phyloP scores from a whole-genome alignment of 2,329 filamentous ascomycete genomes.

The Penicillium sp. region DNA sequence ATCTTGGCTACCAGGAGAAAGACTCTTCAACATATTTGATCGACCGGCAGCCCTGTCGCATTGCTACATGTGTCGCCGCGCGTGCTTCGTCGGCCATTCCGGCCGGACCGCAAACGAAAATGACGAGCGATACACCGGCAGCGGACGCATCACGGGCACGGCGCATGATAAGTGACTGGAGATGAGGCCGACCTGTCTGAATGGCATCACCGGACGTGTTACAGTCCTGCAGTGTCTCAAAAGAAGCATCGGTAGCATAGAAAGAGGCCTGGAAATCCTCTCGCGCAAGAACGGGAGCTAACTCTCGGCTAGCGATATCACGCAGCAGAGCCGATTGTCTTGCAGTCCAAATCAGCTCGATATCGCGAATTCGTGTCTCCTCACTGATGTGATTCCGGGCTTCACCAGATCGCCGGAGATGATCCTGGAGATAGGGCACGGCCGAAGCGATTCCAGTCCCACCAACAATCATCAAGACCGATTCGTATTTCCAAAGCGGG shows the following conservation, averaged over 20 bases:
- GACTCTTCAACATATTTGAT: conserved; percentile 50
- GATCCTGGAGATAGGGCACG: conserved; percentile 45
- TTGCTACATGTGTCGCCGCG: conserved; percentile 38
- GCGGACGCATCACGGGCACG: conserved; percentile 31
- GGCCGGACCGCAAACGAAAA: conserved; percentile 48
- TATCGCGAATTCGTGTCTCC: conserved; percentile 23
- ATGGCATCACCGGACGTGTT: conserved; percentile 22
- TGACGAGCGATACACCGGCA: conserved; percentile 30
- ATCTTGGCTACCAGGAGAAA: conserved; percentile 36
- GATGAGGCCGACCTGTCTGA: conserved; percentile 38
- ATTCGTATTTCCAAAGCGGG: conserved; percentile 48
- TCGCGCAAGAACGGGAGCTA: conserved; percentile 26
- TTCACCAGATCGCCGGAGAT: conserved; percentile 21
- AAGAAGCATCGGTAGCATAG: conserved; percentile 24
- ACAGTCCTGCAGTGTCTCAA: background rate
- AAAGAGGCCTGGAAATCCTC: conserved; percentile 33
- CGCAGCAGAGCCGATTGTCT: conserved; percentile 32
- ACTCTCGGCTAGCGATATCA: conserved; percentile 27
- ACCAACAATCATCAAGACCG: conserved; percentile 50
- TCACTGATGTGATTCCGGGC: conserved; percentile 1
- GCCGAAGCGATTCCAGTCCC: conserved; percentile 41
- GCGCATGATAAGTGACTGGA: conserved; percentile 33
- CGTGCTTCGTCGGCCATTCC: conserved; percentile 48
- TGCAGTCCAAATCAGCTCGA: conserved; percentile 37
- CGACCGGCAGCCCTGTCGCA: conserved; percentile 30